Evolutionary conservation across 2,329 filamentous ascomycete genomes (phyloP), one percentile per base, ranked within the genome.

Genomic region (Fusarium devonianum): DNA sequence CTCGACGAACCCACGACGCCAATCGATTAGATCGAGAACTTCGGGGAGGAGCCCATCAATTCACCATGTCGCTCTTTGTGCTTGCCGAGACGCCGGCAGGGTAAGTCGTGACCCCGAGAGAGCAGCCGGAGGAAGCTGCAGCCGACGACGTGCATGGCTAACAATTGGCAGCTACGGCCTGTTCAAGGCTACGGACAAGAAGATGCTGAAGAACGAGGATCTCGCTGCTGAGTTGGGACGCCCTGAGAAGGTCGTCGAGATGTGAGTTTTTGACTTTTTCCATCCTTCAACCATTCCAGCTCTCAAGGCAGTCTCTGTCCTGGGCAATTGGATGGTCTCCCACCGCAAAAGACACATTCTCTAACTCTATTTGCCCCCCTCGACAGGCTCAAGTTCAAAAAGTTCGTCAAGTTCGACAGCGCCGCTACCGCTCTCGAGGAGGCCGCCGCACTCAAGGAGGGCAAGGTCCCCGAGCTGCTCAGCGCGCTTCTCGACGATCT

Each of bases 121-220:
- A 54, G 36, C 19, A 44, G 40, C 44, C 39, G 45, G 48, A 53
- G 40, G 49, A 50, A 56, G 38, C 36, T 48, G 32, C 34, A 42
- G 32, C 16, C 28, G 17, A 38, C 42, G 33, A 10, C 28, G 37
- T 33, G 26, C 28, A 54, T 49, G 35, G 56, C 73, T 75, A 69
- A 71, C 69, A 60, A 59, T 53, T 48, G 60, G 63, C 66, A 96
- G 94, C 73, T 97, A 97, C 80, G 94, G 92, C 75, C 85, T 99
- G 73, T 92, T 99, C 80, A 97, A 99, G 83, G 89, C 93, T 67
- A 91, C 92, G 74, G 93, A 97, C 83, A 97, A 97, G 85, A 97
- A 97, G 81, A 84, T 97, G 52, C 81, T 99, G 62, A 94, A 96
- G 75, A 87, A 89, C 69, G 88, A 93, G 75, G 86, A 92, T 69